A percentile compares a stretch with the other conserved stretches of the same genome.
These are phyloP conservation scores for Tuber borchii DNA, from an alignment of 495 filamentous ascomycete species.

Conservation along the genomic window DNA sequence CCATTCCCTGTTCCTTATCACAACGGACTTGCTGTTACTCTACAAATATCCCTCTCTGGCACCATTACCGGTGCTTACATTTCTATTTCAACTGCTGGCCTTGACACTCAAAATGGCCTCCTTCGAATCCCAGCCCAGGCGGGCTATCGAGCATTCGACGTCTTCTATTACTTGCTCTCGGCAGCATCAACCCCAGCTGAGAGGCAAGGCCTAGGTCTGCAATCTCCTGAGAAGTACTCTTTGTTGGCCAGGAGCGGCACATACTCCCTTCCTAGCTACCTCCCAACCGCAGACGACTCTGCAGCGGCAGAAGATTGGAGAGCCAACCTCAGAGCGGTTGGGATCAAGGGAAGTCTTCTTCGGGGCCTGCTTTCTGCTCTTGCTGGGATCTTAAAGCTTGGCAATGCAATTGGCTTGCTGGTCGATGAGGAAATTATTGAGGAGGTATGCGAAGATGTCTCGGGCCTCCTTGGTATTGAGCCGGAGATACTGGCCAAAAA, in stretches of 20 bases:
- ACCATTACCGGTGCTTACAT: slow-evolving; percentile 67
- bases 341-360: slow-evolving; percentile 78
- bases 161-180: slow-evolving; percentile 93
- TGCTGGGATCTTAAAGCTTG: slow-evolving; percentile 81
- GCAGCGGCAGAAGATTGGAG: slow-evolving; percentile 92
- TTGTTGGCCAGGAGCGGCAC: slow-evolving; percentile 77
- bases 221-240: slow-evolving; percentile 67
- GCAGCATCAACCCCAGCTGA: slow-evolving; percentile 84
- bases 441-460: slow-evolving; percentile 82
- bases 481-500: slow-evolving; percentile 73
- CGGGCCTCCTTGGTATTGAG: slow-evolving; percentile 75
- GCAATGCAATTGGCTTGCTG: slow-evolving; percentile 76
- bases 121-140: slow-evolving; percentile 70
- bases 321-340: slow-evolving; percentile 71
- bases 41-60: slow-evolving; percentile 74
- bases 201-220: slow-evolving; percentile 80
- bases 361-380: slow-evolving; percentile 75
- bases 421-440: slow-evolving; percentile 82
- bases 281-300: slow-evolving; percentile 87
- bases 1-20: slow-evolving; percentile 71
- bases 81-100: slow-evolving; percentile 75
- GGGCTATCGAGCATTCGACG: slow-evolving; percentile 93
- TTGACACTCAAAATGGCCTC: slow-evolving; percentile 75
- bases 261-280: slow-evolving; percentile 78
- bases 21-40: slow-evolving; percentile 68